A percentile compares a stretch with the other conserved stretches of the same genome.
Evolutionary conservation across 2,329 filamentous ascomycete species (phyloP).

Genomic region (Sarocladiaceae sp.): DNA sequence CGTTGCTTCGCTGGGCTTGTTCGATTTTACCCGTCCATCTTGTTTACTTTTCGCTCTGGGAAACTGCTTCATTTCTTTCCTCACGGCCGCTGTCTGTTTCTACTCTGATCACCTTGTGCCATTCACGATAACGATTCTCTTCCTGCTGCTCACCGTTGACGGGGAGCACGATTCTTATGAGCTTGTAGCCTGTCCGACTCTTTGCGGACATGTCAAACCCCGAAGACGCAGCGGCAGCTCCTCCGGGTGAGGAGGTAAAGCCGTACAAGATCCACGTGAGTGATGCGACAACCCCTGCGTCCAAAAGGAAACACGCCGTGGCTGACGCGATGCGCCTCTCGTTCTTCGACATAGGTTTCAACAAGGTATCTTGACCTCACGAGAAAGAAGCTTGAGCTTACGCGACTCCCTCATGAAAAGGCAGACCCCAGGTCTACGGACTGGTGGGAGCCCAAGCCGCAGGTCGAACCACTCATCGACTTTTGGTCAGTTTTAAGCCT

Average conservation of each 20-base stretch:
- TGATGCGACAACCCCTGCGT: conserved; percentile 12
- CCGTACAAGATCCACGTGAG: conserved; percentile 56
- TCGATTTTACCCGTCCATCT: background rate
- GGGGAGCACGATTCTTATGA: background rate
- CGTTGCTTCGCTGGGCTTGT: background rate
- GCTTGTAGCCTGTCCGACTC: background rate
- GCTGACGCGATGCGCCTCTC: conserved; percentile 21
- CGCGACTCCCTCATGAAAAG: conserved; percentile 58
- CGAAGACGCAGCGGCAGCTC: conserved; percentile 18
- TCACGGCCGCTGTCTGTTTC: background rate
- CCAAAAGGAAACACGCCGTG: conserved; percentile 6
- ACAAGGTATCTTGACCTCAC: conserved; percentile 65
- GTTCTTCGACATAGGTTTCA: conserved; percentile 47
- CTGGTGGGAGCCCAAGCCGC: conserved; percentile 57
- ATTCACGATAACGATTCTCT: background rate
- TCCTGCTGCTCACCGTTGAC: background rate
- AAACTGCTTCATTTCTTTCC: background rate
- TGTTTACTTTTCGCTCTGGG: conserved; percentile 3
- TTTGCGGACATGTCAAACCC: conserved; percentile 12
- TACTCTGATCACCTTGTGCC: background rate
- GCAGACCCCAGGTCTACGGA: conserved; percentile 40
- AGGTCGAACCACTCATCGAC: conserved; percentile 61
- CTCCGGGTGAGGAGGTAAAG: conserved; percentile 40
- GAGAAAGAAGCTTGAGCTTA: conserved; percentile 62
- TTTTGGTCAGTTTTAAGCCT: conserved; percentile 46